Base-by-base conservation (phyloP, 2,329 filamentous ascomycete genomes). In the Penicillium sp. region DNA sequence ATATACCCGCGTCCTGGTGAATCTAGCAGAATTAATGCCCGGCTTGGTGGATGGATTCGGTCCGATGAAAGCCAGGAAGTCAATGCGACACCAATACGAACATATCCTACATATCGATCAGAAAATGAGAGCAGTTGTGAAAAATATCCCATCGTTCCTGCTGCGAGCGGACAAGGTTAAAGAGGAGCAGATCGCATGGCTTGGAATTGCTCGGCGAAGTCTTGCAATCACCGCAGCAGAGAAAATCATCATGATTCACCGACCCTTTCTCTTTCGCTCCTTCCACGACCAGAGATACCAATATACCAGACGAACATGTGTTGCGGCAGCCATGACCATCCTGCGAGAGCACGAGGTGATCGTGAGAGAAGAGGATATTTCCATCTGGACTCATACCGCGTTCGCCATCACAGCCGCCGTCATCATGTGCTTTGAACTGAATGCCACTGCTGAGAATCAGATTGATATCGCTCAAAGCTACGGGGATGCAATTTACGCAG, bases 231-330 rank as follows among this genome's bases (percentile, higher is more conserved):
- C 68, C 1, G 69, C 73, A 1, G 67, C 69, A 2, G 71, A 76
- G 53, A 76, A 77, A 54, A 74, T 76, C 49, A 76, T 76, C 60
- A 75, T 76, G 72, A 74, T 77, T 18, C 74, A 77, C 54, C 68
- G 74, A 3, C 67, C 70, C 0, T 75, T 74, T 36, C 50, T 76
- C 6, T 73, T 71, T 24, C 66, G 65, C 24, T 73, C 66, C 39
- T 70, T 68, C n/a, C 52, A 64, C 14, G 70, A 73, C 34, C 61
- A 67, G 0, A 67, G 59, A 13, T 74, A 72, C 44, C 60, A 50
- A 21, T 71, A 71, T 13, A 73, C 73, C 2, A 63, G 74, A 10
- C 57, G 65, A 7, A 76, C 72, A 1, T 76, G 73, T 46, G 62
- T 75, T 11, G 69, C 73, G 0, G 73, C 74, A 2, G 68, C 73